Evolutionary conservation across 305 asterid species (phyloP).

Genomic region (Caryopteris hybrid): DNA sequence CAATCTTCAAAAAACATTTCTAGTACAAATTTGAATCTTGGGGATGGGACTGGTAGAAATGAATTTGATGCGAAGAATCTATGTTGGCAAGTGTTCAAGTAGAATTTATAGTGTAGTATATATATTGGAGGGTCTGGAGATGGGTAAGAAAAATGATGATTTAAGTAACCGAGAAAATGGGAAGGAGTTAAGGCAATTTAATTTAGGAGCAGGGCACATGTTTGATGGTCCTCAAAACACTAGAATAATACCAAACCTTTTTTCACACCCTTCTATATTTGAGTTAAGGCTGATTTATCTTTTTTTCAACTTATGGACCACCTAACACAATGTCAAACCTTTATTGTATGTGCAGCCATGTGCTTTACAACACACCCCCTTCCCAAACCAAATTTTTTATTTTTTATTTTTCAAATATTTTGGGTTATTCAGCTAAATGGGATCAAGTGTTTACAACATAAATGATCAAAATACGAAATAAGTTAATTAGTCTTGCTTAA

Average conservation of each 20-base stretch:
- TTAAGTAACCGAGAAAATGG: too few relatives aligned
- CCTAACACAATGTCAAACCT: conserved; percentile 27
- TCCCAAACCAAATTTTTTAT: neutral
- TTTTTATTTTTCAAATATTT: neutral
- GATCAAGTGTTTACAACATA: neutral
- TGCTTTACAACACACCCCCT: conserved; percentile 9
- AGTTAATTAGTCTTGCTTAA: neutral
- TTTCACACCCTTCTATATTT: conserved; percentile 21
- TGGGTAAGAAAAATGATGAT: too few relatives aligned
- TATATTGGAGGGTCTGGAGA: too few relatives aligned
- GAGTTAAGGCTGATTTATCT: conserved; percentile 18
- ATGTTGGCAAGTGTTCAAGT: too few relatives aligned
- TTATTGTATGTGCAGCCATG: conserved; percentile 4
- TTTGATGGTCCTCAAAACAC: conserved; percentile 21
- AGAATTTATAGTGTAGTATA: too few relatives aligned
- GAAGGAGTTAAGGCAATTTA: too few relatives aligned
- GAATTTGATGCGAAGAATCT: too few relatives aligned
- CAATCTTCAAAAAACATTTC: too few relatives aligned
- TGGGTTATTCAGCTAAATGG: neutral
- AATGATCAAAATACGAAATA: neutral
- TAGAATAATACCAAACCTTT: neutral
- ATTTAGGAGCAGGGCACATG: conserved; percentile 18
- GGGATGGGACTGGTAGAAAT: too few relatives aligned
- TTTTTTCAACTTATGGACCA: conserved; percentile 24
- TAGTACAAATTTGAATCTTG: too few relatives aligned